Base-by-base conservation (phyloP, 805 yeast genomes). In the Martiniozyma abietophila region DNA sequence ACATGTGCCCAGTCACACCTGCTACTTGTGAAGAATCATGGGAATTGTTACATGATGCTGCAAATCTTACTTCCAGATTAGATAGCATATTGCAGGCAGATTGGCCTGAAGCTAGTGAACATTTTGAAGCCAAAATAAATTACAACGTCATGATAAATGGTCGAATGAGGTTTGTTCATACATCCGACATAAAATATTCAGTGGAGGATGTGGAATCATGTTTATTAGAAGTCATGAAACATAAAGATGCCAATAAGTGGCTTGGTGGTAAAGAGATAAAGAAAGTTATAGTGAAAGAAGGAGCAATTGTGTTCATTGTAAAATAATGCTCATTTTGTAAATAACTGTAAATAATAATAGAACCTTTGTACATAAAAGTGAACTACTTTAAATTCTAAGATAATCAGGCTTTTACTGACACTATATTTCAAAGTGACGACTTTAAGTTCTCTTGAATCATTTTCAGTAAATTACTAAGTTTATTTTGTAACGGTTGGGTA, bases 1-100 rank as follows among this genome's bases (percentile, higher is more conserved):
- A 74, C 6, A 68, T 82, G 57, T 65, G 89, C 3, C 96, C 96
- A 0, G 80, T 88, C 1, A 70, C 81, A 0, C 97, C 98, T 1
- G 69, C 79, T 5, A 67, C 75, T 6, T 72, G 84, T 1, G 97
- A 89, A 47, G 97, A 89, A 54, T 67, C 82, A 17, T 77, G 89
- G 76, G 84, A 79, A 39, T 43, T 51, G 3, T 47, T 76, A 2
- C 54, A 58, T 18, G 32, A 38, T 2, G 40, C 32, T n/a, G 6
- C 8, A 5, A 15, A 15, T 18, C n/a, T 8, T 3, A 4, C 20
- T 14, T 27, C 18, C n/a, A 27, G 36, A 42, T 27, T 34, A 2
- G 45, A 49, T 3, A 67, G 85, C 0, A 64, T 84, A 8, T 69
- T 77, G 46, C 47, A 52, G 4, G 62, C 75, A 38, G 54, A 50